Conservation (phyloP, 345 rosid genomes). For the Populus ilicifolia region DNA sequence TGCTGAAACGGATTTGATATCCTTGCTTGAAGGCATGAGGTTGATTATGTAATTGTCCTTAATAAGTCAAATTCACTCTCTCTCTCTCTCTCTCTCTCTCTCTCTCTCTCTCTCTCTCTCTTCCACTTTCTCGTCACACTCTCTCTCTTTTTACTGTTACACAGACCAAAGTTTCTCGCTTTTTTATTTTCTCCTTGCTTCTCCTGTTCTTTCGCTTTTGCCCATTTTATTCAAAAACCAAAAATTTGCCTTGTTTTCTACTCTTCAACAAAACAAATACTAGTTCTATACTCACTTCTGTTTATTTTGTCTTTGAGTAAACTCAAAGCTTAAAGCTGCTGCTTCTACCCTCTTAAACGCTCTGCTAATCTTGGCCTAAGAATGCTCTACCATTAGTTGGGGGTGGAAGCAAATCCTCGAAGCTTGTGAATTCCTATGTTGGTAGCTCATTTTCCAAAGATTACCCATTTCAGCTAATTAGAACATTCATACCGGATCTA, state of each 20-base stretch:
- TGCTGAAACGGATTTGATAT: too few species aligned
- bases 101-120: not conserved
- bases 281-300: not conserved
- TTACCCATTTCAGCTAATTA: constrained; percentile 5
- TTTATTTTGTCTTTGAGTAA: not conserved
- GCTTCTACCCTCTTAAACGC: not conserved
- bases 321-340: not conserved
- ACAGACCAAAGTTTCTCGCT: not conserved
- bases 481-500: constrained; percentile 14
- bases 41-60: not conserved
- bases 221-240: not conserved
- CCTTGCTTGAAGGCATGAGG: not conserved
- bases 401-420: not conserved
- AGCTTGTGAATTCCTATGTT: constrained; percentile 6
- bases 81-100: not conserved
- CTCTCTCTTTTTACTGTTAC: not conserved
- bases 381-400: not conserved
- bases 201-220: not conserved
- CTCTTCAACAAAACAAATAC: not conserved
- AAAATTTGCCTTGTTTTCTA: not conserved
- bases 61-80: not conserved
- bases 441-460: not conserved
- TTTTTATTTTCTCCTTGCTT: not conserved
- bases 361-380: not conserved
- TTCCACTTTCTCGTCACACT: not conserved